Conservation (phyloP, 73 alveolate genomes). For the Durusdinium trenchii region DNA sequence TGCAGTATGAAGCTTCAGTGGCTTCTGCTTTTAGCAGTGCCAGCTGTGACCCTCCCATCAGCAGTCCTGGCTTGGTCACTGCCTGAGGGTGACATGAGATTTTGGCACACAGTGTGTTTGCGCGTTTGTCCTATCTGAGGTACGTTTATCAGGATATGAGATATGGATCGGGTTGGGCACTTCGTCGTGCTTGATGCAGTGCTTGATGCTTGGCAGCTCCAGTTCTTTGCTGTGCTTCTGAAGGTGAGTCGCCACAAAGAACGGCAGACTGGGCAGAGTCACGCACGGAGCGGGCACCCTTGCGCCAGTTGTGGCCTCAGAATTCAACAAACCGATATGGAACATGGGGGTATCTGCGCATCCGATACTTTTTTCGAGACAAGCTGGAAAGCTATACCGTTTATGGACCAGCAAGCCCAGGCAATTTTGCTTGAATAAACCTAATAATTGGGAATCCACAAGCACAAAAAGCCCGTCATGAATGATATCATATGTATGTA, state of each 20-base stretch:
- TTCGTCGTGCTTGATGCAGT: no score
- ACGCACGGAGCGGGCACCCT: not conserved
- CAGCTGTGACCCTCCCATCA: conserved; percentile 58
- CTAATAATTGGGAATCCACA: no score
- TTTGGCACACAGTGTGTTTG: not conserved
- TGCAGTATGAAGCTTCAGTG: conserved; percentile 76
- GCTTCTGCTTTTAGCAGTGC: conserved; percentile 54
- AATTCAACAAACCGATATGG: no score
- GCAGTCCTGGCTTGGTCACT: conserved; percentile 71
- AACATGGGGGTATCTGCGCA: no score
- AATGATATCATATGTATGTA: no score
- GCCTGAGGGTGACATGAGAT: not conserved
- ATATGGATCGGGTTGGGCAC: conserved; percentile 13
- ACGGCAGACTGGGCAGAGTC: conserved; percentile 54
- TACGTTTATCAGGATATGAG: conserved; percentile 43
- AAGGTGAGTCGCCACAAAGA: conserved; percentile 46
- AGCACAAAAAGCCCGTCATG: no score
- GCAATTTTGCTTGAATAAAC: no score
- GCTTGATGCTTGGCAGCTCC: not conserved
- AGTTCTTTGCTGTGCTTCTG: not conserved
- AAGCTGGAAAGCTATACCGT: no score
- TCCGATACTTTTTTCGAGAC: no score
- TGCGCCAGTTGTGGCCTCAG: not conserved
- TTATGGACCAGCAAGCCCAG: no score
- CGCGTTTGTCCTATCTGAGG: not conserved